Conservation (phyloP, 345 rosid species). For the Atalantia buxifolia region DNA sequence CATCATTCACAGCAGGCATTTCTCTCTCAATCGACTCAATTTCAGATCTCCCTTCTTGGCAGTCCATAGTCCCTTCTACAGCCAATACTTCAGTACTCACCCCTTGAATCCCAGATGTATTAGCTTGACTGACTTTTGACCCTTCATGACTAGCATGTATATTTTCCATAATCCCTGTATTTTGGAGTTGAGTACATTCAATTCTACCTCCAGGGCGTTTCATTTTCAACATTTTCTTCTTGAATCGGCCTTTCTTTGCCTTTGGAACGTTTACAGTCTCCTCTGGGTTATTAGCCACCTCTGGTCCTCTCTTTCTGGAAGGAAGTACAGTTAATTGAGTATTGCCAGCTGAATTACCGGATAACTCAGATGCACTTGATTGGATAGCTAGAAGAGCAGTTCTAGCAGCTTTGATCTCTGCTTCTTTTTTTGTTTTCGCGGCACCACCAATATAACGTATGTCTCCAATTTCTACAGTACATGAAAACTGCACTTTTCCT, state of each 20-base stretch:
- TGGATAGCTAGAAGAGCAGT: constrained; percentile 78
- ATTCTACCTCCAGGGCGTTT: constrained; percentile 16
- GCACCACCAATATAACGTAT: constrained; percentile 73
- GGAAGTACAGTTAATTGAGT: constrained; percentile 76
- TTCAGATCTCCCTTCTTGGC: constrained; percentile 8
- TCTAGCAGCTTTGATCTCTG: constrained; percentile 93
- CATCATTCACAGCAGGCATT: constrained; percentile 14
- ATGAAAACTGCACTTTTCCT: constrained; percentile 43
- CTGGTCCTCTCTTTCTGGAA: constrained; percentile 52
- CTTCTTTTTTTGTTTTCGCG: constrained; percentile 71
- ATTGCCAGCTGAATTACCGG: constrained; percentile 19
- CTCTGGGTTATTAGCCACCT: constrained; percentile 26
- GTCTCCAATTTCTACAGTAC: constrained; percentile 84
- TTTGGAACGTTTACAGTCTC: constrained; percentile 44
- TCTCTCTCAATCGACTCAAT: constrained; percentile 8
- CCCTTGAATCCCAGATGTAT: constrained; percentile 15
- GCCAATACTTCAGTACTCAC: background rate
- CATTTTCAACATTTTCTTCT: constrained; percentile 42
- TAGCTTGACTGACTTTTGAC: constrained; percentile 12
- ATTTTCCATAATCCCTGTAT: background rate
- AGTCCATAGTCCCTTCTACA: constrained; percentile 2
- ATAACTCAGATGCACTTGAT: constrained; percentile 35
- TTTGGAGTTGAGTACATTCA: constrained; percentile 14
- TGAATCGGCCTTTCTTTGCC: constrained; percentile 55
- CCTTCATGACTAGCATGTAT: background rate